Base-by-base conservation (phyloP, 805 yeast genomes). In the Clavispora santaluciae region DNA sequence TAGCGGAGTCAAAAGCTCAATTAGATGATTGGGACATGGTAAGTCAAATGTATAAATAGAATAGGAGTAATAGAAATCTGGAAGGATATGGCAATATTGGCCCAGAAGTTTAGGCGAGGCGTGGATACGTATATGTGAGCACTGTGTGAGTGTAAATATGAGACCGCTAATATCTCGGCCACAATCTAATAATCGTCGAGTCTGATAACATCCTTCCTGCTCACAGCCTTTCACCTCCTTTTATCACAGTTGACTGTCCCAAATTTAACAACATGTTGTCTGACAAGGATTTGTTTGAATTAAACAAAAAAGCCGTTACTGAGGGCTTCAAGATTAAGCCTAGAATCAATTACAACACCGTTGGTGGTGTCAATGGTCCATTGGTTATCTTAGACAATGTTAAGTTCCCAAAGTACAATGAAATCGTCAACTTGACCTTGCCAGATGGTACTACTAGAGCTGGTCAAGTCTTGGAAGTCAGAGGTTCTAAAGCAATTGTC, bases 311-410 rank as follows among this genome's bases (percentile, higher is more conserved):
- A 63, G 97, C 98, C 36, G 97, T 83, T 40, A 85, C 90, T 43
- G 84, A 88, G 61, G 95, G 95, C 54, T 89, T 89, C 73, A 82
- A 86, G 49, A 81, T 90, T 59, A 83, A 87, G 63, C 98, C 98
- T 45, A 82, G 96, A 70, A 63, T 86, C 56, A 85, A 83, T 57
- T 93, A 93, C 70, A 93, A 93, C 73, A 93, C 99, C 22, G 99
- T 93, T 46, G 91, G 91, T 41, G 98, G 98, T 66, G 95, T 93
- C 58, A 93, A 95, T 66, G 99, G 99, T 48, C 99, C 99, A 5
- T 78, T 93, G 64, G 99, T 93, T 46, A 90, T 69, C 44, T 67
- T 70, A 52, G 75, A 70, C 51, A 62, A 70, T 44, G 75, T 70
- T 50, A 70, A 70, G 54, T 70, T 68, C 48, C 75, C 75, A 18